These are phyloP conservation scores for Aspergillus nidulans DNA, from an alignment of 495 filamentous ascomycete genomes.

Conservation along the genomic window DNA sequence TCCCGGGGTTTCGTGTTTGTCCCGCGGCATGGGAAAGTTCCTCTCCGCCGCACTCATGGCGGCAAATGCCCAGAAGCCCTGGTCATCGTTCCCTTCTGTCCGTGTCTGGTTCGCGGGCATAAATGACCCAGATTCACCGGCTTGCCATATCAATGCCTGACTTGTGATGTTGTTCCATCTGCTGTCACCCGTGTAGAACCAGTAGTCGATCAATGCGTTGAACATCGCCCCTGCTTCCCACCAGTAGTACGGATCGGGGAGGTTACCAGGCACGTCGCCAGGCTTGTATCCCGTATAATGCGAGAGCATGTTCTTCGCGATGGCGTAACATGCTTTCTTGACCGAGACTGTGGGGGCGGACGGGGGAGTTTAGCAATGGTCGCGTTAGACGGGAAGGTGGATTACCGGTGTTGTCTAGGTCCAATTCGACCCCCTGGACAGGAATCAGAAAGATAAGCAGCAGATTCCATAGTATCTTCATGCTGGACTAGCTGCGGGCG, in stretches of 20 bases:
- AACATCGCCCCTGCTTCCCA: constrained; percentile 80
- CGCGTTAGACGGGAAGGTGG: neutral
- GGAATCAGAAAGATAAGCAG: constrained; percentile 11
- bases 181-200: constrained; percentile 71
- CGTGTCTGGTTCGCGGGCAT: constrained; percentile 80
- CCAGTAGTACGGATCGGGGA: constrained; percentile 77
- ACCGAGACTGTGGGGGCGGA: constrained; percentile 36
- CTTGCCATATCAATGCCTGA: constrained; percentile 68
- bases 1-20: too few species aligned
- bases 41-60: constrained; percentile 79
- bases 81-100: constrained; percentile 78
- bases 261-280: constrained; percentile 65
- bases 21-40: constrained; percentile 57
- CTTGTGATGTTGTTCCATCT: constrained; percentile 65
- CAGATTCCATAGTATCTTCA: constrained; percentile 15
- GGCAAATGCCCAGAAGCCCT: constrained; percentile 81
- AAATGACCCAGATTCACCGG: constrained; percentile 60
- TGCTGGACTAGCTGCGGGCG: neutral
- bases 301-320: constrained; percentile 46
- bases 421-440: constrained; percentile 19
- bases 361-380: neutral
- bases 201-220: constrained; percentile 75
- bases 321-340: constrained; percentile 37
- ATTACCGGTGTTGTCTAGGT: constrained; percentile 17
- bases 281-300: constrained; percentile 70